These are phyloP conservation scores for Medicago truncatula DNA, from an alignment of 306 rosid species.

Conservation along the genomic window MtrunA17r5.0-ANR NC_053048.1:37401001-37401500, in stretches of 20 bases:
- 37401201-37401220: neutral
- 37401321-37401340: no score
- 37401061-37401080: neutral
- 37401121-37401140: neutral
- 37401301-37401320: no score
- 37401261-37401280: no score
- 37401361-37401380: no score
- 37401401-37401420: no score
- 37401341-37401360: no score
- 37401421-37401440: no score
- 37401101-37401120: neutral
- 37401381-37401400: no score
- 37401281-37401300: no score
- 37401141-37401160: neutral
- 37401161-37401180: neutral
- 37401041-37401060: neutral
- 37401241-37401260: neutral
- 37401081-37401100: neutral
- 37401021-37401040: neutral
- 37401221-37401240: neutral
- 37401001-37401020: conserved; percentile 2
- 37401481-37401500: no score
- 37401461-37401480: no score
- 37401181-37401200: neutral
- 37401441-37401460: no score